Percentiles rank a stretch among this genome's conserved stretches.
phyloP scores from a whole-genome alignment of 345 rosid species.

The Arabis hirsuta region DNA sequence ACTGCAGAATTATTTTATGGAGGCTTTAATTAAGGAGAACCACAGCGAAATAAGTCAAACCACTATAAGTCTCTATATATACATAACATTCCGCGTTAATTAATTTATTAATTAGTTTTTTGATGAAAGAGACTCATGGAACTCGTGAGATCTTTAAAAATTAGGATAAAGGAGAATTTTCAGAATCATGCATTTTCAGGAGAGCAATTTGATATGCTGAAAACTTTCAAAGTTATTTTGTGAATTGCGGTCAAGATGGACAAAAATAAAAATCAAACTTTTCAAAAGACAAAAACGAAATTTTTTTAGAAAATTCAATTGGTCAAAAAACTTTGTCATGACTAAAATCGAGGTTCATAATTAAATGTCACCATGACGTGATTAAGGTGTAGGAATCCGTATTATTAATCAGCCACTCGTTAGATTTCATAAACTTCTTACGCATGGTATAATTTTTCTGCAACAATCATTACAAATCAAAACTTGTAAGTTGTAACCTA shows the following conservation, averaged over 20 bases:
- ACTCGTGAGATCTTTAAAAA: not conserved
- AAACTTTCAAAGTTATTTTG: not conserved
- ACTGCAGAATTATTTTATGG: not conserved
- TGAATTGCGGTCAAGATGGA: not conserved
- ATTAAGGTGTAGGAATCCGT: too few species aligned
- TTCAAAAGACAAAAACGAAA: not conserved
- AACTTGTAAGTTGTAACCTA: not conserved
- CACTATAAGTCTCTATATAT: not conserved
- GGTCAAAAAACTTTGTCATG: not conserved
- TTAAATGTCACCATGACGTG: too few species aligned
- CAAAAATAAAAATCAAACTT: not conserved
- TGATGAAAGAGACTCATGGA: not conserved
- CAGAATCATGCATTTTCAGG: constrained; percentile 8
- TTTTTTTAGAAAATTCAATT: not conserved
- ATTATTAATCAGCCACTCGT: too few species aligned
- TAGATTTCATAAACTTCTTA: too few species aligned
- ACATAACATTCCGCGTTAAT: not conserved
- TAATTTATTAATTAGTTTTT: constrained; percentile 1
- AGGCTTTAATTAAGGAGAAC: constrained; percentile 1
- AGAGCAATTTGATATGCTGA: not conserved
- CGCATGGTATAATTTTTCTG: too few species aligned
- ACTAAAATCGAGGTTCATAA: too few species aligned
- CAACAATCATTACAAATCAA: not conserved
- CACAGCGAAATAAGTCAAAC: not conserved
- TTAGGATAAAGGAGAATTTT: not conserved